Conservation (phyloP, 148 eudicot species). For the Chenopodium formosanum region DNA sequence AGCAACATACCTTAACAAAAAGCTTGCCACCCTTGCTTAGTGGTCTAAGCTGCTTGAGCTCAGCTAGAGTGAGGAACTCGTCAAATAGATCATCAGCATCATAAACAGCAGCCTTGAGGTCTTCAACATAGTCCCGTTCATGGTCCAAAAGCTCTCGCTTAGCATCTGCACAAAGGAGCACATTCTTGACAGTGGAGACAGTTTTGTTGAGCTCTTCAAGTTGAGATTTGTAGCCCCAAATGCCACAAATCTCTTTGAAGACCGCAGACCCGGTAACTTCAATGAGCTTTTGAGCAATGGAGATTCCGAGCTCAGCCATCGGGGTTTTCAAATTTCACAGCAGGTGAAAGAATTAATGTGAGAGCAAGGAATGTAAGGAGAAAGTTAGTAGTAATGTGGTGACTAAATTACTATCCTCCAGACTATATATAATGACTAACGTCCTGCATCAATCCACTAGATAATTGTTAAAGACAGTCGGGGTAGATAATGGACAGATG, state of each 20-base stretch:
- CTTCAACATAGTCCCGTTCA: slow-evolving; percentile 6
- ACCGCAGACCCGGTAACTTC: background rate
- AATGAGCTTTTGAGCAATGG: slow-evolving; percentile 10
- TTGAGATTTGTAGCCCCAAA: slow-evolving; percentile 4
- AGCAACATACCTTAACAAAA: slow-evolving; percentile 10
- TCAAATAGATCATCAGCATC: slow-evolving; percentile 37
- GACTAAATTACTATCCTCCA: too few relatives aligned
- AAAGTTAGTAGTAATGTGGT: too few relatives aligned
- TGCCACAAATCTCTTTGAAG: background rate
- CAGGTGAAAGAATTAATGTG: too few relatives aligned
- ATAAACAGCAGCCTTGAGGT: slow-evolving; percentile 25
- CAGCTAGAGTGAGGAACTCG: slow-evolving; percentile 18
- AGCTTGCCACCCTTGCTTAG: background rate
- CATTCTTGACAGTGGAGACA: slow-evolving; percentile 4
- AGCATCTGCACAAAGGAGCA: slow-evolving; percentile 21
- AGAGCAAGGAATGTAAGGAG: too few relatives aligned
- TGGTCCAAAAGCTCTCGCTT: background rate
- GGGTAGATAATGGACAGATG: too few relatives aligned
- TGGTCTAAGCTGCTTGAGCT: slow-evolving; percentile 1
- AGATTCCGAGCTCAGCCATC: slow-evolving; percentile 16
- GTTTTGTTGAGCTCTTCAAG: slow-evolving; percentile 16
- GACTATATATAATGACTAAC: too few relatives aligned
- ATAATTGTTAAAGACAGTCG: too few relatives aligned
- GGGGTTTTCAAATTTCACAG: background rate
- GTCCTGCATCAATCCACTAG: too few relatives aligned